These are phyloP conservation scores for Serendipita sp. DNA, from an alignment of 768 basidiomycete genomes.

Conservation along the genomic window DNA sequence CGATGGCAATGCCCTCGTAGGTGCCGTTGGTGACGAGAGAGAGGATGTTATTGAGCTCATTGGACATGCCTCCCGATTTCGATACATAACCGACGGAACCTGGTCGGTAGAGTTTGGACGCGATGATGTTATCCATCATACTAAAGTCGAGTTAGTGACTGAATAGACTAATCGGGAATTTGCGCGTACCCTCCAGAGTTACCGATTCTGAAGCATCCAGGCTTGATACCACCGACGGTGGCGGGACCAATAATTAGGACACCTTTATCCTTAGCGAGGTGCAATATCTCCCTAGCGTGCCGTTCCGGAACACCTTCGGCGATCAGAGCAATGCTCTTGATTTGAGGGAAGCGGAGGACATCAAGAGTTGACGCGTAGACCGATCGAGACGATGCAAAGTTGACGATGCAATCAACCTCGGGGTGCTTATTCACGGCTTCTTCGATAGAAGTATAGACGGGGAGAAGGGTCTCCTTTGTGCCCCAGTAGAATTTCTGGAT, in stretches of 20 bases:
- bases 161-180: background rate
- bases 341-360: conserved; percentile 50
- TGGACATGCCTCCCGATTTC: conserved; percentile 99
- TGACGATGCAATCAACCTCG: conserved; percentile 94
- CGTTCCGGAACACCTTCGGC: conserved; percentile 98
- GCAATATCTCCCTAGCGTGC: conserved; percentile 90
- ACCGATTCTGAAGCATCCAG: conserved; percentile 98
- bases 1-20: conserved; percentile 99
- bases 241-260: conserved; percentile 94
- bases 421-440: conserved; percentile 91
- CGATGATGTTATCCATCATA: conserved; percentile 99
- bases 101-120: conserved; percentile 94
- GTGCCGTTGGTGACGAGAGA: conserved; percentile 92
- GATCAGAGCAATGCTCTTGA: conserved; percentile 75
- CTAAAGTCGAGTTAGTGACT: conserved; percentile 21
- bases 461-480: conserved; percentile 94
- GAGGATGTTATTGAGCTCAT: conserved; percentile 99
- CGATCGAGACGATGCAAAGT: conserved; percentile 88
- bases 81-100: conserved; percentile 98
- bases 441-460: conserved; percentile 83
- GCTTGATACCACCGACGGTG: conserved; percentile 98
- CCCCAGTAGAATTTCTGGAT: conserved; percentile 99
- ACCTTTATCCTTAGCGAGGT: conserved; percentile 66
- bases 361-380: conserved; percentile 93
- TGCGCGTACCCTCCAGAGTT: conserved; percentile 82